Evolutionary conservation across 1,139 yeast species (phyloP).

Genomic region (Yamadazyma atmosphaerica): DNA sequence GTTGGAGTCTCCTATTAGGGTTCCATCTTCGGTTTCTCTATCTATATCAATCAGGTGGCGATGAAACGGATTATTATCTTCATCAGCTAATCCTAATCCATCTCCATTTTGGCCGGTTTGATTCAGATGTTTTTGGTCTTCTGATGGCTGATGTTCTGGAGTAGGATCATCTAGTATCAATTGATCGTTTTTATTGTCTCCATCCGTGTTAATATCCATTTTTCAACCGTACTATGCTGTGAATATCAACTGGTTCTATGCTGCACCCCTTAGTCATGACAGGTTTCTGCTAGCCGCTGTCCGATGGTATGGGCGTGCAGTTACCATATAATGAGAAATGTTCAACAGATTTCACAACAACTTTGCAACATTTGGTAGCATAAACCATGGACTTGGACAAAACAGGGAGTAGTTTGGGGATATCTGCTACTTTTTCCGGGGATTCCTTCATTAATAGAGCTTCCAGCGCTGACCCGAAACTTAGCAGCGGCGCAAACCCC

Average conservation of each 20-base stretch:
- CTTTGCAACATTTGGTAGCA: too few species aligned
- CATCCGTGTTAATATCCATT: not conserved
- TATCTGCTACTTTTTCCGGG: not conserved
- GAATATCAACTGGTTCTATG: too few species aligned
- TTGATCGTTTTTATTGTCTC: not conserved
- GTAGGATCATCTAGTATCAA: not conserved
- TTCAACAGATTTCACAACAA: too few species aligned
- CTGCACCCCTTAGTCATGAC: not conserved
- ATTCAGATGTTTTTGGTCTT: not conserved
- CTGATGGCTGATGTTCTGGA: not conserved
- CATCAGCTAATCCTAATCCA: constrained; percentile 29
- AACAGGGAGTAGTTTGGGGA: not conserved
- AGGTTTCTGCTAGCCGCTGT: not conserved
- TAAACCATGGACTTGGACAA: constrained; percentile 1
- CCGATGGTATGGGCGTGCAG: not conserved
- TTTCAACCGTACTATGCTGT: too few species aligned
- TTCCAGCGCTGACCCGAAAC: too few species aligned
- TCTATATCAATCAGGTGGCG: constrained; percentile 25
- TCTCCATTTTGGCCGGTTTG: not conserved
- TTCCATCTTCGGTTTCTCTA: constrained; percentile 6
- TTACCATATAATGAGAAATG: not conserved
- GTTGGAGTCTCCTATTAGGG: too few species aligned
- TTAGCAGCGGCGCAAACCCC: not conserved
- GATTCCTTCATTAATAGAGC: too few species aligned
- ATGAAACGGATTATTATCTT: constrained; percentile 56